phyloP scores from a whole-genome alignment of 352 stramenopile species.

The Lagenidium sp. region DNA sequence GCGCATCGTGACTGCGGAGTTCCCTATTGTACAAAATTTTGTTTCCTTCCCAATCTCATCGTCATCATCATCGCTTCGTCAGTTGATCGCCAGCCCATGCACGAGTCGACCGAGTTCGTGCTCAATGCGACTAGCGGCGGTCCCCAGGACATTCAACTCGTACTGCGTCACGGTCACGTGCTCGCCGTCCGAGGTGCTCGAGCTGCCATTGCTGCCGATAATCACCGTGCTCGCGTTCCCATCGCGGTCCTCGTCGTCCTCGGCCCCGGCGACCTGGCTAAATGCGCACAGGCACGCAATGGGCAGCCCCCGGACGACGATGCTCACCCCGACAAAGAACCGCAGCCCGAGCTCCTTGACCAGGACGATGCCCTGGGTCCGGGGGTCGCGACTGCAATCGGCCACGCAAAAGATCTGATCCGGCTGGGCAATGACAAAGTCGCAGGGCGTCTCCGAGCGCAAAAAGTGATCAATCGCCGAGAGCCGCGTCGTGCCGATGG shows the following conservation, averaged over 20 bases:
- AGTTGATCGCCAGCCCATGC: slow-evolving; percentile 25
- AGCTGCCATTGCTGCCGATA: not conserved
- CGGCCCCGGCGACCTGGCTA: not conserved
- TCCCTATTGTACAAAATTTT: no score
- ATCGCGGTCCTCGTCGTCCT: slow-evolving; percentile 1
- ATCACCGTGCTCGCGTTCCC: not conserved
- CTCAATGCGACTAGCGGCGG: slow-evolving; percentile 30
- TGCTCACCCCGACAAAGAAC: slow-evolving; percentile 39
- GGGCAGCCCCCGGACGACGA: slow-evolving; percentile 36
- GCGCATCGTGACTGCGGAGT: no score
- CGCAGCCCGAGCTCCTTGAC: slow-evolving; percentile 40
- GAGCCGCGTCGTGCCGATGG: slow-evolving; percentile 23
- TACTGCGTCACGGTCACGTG: slow-evolving; percentile 11
- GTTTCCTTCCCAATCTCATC: no score
- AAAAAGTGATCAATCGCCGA: slow-evolving; percentile 20
- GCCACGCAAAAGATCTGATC: slow-evolving; percentile 27
- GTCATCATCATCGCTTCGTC: no score
- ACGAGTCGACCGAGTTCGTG: slow-evolving; percentile 35
- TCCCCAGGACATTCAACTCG: slow-evolving; percentile 28
- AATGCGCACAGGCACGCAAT: slow-evolving; percentile 55
- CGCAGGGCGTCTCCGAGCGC: slow-evolving; percentile 36
- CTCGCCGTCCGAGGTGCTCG: slow-evolving; percentile 5
- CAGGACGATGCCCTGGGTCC: slow-evolving; percentile 43
- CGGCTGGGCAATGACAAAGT: slow-evolving; percentile 47
- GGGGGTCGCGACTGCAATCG: slow-evolving; percentile 33